phyloP scores from a whole-genome alignment of 352 stramenopile genomes.

The Globisporangium ultimum region DNA sequence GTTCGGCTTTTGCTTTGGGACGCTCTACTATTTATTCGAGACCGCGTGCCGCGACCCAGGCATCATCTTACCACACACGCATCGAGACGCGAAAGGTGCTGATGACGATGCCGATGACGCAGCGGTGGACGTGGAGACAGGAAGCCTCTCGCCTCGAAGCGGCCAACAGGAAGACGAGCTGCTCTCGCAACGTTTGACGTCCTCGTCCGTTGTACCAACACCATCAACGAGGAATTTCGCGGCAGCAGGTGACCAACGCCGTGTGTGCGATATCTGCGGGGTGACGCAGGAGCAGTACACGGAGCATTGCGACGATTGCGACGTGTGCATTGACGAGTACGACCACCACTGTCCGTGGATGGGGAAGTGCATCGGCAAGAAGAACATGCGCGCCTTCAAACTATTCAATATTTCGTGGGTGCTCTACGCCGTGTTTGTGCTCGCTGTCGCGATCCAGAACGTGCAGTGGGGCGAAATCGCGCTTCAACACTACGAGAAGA shows the following conservation, averaged over 20 bases:
- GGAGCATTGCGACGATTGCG: constrained; percentile 92
- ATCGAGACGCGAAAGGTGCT: constrained; percentile 22
- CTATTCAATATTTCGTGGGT: constrained; percentile 86
- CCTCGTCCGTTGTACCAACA: background rate
- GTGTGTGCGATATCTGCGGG: constrained; percentile 64
- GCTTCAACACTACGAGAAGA: constrained; percentile 33
- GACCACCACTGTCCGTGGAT: constrained; percentile 94
- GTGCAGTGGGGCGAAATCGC: constrained; percentile 42
- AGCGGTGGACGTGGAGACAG: background rate
- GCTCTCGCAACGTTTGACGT: constrained; percentile 6
- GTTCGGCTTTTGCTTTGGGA: constrained; percentile 47
- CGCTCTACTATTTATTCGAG: constrained; percentile 68
- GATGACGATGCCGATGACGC: constrained; percentile 9
- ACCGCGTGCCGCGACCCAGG: constrained; percentile 75
- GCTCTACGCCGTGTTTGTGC: constrained; percentile 80
- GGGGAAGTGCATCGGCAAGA: constrained; percentile 91
- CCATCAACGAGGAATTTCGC: constrained; percentile 5
- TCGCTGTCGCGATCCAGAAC: constrained; percentile 54
- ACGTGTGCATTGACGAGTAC: constrained; percentile 88
- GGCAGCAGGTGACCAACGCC: constrained; percentile 7
- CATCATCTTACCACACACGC: constrained; percentile 40
- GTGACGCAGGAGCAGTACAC: constrained; percentile 56
- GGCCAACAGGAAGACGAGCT: constrained; percentile 1
- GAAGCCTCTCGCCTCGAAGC: background rate
- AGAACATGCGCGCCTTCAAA: constrained; percentile 90